Conservation (phyloP, 129 eudicot species). For the Apium graveolens region DNA sequence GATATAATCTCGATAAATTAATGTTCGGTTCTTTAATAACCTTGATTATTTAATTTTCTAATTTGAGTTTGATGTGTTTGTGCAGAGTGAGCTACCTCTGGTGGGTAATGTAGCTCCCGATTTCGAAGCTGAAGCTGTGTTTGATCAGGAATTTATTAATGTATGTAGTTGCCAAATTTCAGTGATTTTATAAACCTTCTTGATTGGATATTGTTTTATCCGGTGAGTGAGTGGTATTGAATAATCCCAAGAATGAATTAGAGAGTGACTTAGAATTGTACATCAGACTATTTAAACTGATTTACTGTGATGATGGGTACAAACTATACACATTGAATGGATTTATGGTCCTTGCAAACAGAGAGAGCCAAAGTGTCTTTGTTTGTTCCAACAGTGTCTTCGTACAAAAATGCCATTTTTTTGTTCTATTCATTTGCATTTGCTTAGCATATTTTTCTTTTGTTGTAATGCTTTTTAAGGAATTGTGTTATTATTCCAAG, state of each 20-base stretch:
- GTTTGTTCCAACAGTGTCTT: too few relatives aligned
- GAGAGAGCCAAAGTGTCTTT: neutral
- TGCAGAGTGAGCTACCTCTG: slow-evolving; percentile 58
- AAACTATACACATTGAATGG: neutral
- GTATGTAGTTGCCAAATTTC: slow-evolving; percentile 17
- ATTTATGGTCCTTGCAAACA: neutral
- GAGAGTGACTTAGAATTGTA: neutral
- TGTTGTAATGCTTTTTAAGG: too few relatives aligned
- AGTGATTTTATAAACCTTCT: too few relatives aligned
- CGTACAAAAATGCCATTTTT: neutral
- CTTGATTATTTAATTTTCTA: neutral
- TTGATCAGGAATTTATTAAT: slow-evolving; percentile 91
- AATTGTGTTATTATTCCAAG: neutral
- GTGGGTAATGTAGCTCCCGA: slow-evolving; percentile 92
- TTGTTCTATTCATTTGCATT: neutral
- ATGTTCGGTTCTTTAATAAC: neutral
- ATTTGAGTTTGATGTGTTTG: neutral
- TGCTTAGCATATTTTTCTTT: neutral
- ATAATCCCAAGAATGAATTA: neutral
- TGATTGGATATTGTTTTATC: too few relatives aligned
- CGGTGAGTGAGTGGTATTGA: neutral
- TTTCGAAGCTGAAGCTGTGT: slow-evolving; percentile 96
- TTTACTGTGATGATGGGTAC: neutral
- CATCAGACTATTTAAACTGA: neutral
- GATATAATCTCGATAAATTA: neutral